These are phyloP conservation scores for Fomitopsis serialis DNA, from an alignment of 768 basidiomycete genomes.

Conservation along the genomic window DNA sequence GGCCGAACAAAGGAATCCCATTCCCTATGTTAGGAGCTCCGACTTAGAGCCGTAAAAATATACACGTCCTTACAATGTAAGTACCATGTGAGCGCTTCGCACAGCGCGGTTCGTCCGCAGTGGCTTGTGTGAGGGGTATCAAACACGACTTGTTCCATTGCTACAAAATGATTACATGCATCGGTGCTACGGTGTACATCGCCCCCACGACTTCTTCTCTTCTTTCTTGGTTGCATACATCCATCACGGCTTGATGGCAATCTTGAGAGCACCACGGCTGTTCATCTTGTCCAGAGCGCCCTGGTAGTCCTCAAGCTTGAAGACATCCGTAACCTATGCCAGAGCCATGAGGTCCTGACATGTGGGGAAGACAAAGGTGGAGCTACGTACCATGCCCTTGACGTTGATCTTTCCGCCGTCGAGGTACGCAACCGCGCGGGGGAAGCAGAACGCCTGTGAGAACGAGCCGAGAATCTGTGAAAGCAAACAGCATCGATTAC, in stretches of 20 bases:
- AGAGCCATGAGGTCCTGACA: not conserved
- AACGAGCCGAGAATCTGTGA: conserved; percentile 88
- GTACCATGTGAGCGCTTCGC: too few species aligned
- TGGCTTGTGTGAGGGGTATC: not conserved
- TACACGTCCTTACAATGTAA: too few species aligned
- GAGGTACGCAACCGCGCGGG: conserved; percentile 83
- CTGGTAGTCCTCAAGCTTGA: conserved; percentile 57
- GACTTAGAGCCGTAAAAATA: too few species aligned
- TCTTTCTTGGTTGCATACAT: not conserved
- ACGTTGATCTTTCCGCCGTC: conserved; percentile 81
- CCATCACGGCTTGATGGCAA: conserved; percentile 40
- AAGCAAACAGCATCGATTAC: not conserved
- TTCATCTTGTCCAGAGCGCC: conserved; percentile 64
- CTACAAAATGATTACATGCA: not conserved
- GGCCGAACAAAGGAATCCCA: too few species aligned
- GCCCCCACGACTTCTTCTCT: not conserved
- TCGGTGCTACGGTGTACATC: not conserved
- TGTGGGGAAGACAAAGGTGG: not conserved
- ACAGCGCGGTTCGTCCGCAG: too few species aligned
- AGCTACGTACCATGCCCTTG: conserved; percentile 62
- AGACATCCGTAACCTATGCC: conserved; percentile 51
- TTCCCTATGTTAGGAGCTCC: too few species aligned
- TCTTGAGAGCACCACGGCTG: conserved; percentile 48
- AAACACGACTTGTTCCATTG: not conserved
- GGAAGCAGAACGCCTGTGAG: conserved; percentile 88